Conservation (phyloP, 2,329 filamentous ascomycete species). For the Domatiomyces catenatus region DNA sequence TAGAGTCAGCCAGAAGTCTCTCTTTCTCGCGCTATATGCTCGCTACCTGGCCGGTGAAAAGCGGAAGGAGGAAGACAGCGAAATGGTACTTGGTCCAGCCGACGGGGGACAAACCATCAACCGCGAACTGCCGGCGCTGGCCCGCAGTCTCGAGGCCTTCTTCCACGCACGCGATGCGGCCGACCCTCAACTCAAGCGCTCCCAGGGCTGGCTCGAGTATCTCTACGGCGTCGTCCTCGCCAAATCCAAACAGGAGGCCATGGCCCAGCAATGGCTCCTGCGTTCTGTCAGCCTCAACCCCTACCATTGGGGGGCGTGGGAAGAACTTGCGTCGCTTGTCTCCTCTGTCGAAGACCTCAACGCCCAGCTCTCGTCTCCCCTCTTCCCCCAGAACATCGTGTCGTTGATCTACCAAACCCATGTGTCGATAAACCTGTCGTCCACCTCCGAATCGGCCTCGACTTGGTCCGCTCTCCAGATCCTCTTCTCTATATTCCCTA, state of each 20-base stretch:
- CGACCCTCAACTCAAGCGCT: slow-evolving; percentile 13
- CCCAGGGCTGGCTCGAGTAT: slow-evolving; percentile 78
- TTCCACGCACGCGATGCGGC: slow-evolving; percentile 45
- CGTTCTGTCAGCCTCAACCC: slow-evolving; percentile 76
- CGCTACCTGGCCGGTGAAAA: slow-evolving; percentile 91
- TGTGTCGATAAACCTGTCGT: slow-evolving; percentile 78
- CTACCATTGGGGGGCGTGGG: slow-evolving; percentile 96
- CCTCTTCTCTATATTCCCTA: slow-evolving; percentile 70
- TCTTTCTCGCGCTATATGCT: slow-evolving; percentile 85
- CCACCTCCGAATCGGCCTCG: slow-evolving; percentile 41
- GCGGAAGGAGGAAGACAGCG: slow-evolving; percentile 85
- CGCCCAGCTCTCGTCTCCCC: slow-evolving; percentile 21
- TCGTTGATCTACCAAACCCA: slow-evolving; percentile 88
- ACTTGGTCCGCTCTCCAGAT: slow-evolving; percentile 29
- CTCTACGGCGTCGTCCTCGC: slow-evolving; percentile 75
- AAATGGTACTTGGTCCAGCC: slow-evolving; percentile 90
- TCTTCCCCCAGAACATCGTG: slow-evolving; percentile 74
- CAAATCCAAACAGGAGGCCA: slow-evolving; percentile 76
- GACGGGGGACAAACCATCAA: slow-evolving; percentile 75
- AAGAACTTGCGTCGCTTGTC: slow-evolving; percentile 72
- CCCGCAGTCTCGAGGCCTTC: slow-evolving; percentile 64
- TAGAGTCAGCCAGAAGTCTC: slow-evolving; percentile 67
- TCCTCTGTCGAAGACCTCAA: slow-evolving; percentile 63
- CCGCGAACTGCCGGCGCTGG: slow-evolving; percentile 64
- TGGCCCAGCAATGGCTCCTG: slow-evolving; percentile 75